These are phyloP conservation scores for Rhizophora mangle DNA, from an alignment of 345 rosid genomes.

Conservation along the genomic window DNA sequence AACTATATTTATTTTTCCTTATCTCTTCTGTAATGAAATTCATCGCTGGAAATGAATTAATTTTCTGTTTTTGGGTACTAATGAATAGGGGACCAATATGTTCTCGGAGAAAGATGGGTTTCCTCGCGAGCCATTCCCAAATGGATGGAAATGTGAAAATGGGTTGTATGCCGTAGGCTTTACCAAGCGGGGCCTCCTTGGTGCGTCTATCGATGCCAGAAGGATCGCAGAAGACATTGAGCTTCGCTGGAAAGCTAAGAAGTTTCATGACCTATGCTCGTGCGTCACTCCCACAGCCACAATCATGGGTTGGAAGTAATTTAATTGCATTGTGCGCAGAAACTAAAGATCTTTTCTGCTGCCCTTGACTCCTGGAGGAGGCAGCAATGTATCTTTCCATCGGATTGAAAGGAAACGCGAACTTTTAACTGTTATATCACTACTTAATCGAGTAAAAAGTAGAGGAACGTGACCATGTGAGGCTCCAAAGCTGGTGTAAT, in stretches of 20 bases:
- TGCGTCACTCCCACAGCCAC: conserved; percentile 1
- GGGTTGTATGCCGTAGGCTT: conserved; percentile 85
- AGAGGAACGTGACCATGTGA: not conserved
- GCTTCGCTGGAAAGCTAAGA: conserved; percentile 32
- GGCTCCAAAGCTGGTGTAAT: not conserved
- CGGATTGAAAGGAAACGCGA: not conserved
- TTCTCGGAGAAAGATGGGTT: conserved; percentile 67
- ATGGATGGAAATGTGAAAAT: conserved; percentile 76
- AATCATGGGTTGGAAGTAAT: not conserved
- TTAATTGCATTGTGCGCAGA: not conserved
- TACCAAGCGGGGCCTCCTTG: conserved; percentile 69
- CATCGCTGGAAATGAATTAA: not conserved
- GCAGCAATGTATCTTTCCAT: no score
- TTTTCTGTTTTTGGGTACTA: not conserved
- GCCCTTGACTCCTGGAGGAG: not conserved
- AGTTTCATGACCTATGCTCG: conserved; percentile 8
- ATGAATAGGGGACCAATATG: conserved; percentile 31
- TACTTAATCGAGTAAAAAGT: not conserved
- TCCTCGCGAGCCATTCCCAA: conserved; percentile 52
- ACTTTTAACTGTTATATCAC: not conserved
- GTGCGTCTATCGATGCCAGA: conserved; percentile 65
- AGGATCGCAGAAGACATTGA: conserved; percentile 62
- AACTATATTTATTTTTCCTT: no score
- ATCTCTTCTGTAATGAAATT: no score
- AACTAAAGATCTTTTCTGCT: not conserved